A percentile compares a stretch with the other conserved stretches of the same genome.
These are phyloP conservation scores for Pseudogymnoascus sp. DNA, from an alignment of 2,329 filamentous ascomycete genomes.

Conservation along the genomic window DNA sequence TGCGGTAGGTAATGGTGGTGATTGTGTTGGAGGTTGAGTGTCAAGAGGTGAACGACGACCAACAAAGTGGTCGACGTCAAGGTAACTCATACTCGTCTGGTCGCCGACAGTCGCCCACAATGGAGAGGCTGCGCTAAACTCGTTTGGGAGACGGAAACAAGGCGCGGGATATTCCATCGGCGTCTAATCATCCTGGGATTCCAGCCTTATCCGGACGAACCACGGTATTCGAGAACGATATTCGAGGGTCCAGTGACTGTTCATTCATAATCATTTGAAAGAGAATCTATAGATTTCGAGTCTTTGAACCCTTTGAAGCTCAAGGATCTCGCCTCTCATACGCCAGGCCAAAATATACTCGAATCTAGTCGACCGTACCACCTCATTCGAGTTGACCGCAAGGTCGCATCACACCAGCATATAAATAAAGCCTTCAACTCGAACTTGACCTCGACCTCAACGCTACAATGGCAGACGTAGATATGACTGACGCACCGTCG, in stretches of 20 bases:
- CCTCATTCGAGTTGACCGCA: background rate
- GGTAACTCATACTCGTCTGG: conserved; percentile 10
- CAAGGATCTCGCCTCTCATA: background rate
- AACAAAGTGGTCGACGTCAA: conserved; percentile 11
- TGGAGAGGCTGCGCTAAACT: conserved; percentile 11
- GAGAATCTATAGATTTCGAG: background rate
- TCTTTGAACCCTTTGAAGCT: background rate
- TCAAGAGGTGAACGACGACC: background rate
- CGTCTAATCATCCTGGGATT: conserved; percentile 10
- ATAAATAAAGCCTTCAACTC: conserved; percentile 9
- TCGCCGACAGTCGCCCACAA: background rate
- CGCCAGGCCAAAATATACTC: background rate
- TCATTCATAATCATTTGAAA: background rate
- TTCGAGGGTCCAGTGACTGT: background rate
- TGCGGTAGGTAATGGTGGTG: conserved; percentile 7
- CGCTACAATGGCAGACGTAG: conserved; percentile 77
- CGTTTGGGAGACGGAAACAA: background rate
- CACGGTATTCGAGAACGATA: background rate
- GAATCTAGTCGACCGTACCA: background rate
- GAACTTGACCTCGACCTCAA: background rate
- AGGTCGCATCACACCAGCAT: conserved; percentile 1
- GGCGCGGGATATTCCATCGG: conserved; percentile 6
- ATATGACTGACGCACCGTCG: conserved; percentile 82
- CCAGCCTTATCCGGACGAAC: conserved; percentile 11
- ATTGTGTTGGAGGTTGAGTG: conserved; percentile 6